phyloP scores from a whole-genome alignment of 2,329 filamentous ascomycete genomes.

The Sporothrix pseudoabietina region DNA sequence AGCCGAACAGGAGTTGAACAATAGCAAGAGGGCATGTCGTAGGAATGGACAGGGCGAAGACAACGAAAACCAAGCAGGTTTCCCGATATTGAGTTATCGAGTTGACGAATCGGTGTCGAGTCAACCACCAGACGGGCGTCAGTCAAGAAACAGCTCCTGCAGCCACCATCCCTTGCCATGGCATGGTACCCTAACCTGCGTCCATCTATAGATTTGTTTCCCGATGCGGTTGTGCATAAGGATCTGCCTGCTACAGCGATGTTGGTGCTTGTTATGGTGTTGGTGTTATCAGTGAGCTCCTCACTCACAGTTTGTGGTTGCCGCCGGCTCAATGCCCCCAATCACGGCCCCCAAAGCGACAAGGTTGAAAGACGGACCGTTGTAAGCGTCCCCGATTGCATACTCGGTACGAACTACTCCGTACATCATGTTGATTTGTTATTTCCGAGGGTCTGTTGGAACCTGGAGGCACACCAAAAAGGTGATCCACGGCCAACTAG shows the following conservation, averaged over 20 bases:
- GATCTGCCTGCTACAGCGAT: neutral
- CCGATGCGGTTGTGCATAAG: neutral
- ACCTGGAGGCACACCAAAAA: neutral
- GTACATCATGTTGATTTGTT: neutral
- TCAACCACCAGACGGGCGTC: neutral
- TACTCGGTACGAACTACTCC: no score
- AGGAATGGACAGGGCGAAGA: neutral
- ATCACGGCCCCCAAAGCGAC: neutral
- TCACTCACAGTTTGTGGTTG: neutral
- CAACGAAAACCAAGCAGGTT: neutral
- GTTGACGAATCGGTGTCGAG: neutral
- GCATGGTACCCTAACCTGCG: neutral
- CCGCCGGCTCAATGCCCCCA: constrained; percentile 6
- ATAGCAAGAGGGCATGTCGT: neutral
- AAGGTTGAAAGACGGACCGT: neutral
- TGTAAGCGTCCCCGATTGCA: neutral
- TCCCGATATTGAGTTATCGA: neutral
- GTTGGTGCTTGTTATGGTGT: neutral
- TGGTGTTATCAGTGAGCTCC: no score
- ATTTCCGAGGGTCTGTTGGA: constrained; percentile 2
- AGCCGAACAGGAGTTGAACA: neutral
- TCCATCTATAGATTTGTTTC: neutral
- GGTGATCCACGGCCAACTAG: neutral
- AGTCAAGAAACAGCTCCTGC: neutral
- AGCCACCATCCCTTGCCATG: neutral